Percentiles rank a stretch among this genome's conserved stretches.
Conservation (phyloP, 1,284 basidiomycete genomes). For the Coniferiporia sulphurascens region DNA sequence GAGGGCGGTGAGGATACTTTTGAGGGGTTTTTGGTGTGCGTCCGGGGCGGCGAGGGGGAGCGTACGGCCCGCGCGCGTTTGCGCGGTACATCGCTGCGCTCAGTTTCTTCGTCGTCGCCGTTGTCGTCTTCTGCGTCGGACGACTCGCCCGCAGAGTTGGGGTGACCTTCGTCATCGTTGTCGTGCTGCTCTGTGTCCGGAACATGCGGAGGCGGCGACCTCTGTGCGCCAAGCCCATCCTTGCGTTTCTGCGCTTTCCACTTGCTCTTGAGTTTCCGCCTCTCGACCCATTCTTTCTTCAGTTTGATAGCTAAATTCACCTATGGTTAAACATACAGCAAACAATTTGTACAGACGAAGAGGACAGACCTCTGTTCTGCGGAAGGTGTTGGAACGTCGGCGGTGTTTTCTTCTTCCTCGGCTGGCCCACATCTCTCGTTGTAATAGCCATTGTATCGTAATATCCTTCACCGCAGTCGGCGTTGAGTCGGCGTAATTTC, state of each 20-base stretch:
- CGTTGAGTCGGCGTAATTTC: not conserved
- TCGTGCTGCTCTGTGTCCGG: constrained; percentile 9
- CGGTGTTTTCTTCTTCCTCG: constrained; percentile 50
- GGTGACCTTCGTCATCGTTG: constrained; percentile 4
- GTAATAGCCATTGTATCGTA: not conserved
- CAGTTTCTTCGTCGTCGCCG: constrained; percentile 2
- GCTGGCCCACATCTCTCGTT: not conserved
- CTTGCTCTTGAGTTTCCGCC: constrained; percentile 67
- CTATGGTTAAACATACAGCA: not conserved
- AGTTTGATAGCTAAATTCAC: constrained; percentile 55
- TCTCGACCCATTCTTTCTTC: constrained; percentile 70
- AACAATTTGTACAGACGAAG: not conserved
- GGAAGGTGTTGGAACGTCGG: constrained; percentile 70
- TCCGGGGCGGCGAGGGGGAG: not conserved
- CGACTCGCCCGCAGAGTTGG: constrained; percentile 10
- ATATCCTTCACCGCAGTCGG: not conserved
- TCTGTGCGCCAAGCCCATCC: constrained; percentile 35
- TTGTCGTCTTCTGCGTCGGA: constrained; percentile 17
- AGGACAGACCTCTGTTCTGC: constrained; percentile 47
- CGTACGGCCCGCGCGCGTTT: not conserved
- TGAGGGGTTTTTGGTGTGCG: not conserved
- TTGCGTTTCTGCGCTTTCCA: constrained; percentile 74
- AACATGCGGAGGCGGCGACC: not conserved
- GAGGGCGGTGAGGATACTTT: not conserved
- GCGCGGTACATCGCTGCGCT: not conserved